phyloP scores from a whole-genome alignment of 2,329 filamentous ascomycete species.

The Colletotrichum chrysophilum region DNA sequence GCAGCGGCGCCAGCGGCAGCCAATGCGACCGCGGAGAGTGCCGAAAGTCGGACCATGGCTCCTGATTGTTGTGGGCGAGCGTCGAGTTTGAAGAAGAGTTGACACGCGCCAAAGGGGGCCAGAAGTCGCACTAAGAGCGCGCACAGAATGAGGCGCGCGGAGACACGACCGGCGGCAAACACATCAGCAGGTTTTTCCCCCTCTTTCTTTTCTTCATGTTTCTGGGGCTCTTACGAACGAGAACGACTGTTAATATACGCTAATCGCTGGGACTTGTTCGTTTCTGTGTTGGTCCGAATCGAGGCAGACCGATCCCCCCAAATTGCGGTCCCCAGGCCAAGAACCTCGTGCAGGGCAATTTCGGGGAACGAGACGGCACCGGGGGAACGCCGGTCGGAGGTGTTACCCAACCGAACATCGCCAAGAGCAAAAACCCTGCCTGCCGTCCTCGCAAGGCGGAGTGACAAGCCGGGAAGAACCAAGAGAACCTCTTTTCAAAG shows the following conservation, averaged over 20 bases:
- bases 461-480: neutral
- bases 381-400: neutral
- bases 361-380: neutral
- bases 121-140: neutral
- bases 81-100: neutral
- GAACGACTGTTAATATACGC: slow-evolving; percentile 7
- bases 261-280: neutral
- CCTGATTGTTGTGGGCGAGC: neutral
- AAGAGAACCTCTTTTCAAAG: neutral
- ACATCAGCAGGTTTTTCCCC: neutral
- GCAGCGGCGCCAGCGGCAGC: neutral
- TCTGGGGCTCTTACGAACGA: neutral
- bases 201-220: neutral
- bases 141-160: neutral
- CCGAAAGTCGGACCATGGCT: neutral
- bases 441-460: neutral
- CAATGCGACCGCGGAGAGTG: neutral
- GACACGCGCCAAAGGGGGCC: neutral
- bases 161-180: neutral
- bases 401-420: neutral
- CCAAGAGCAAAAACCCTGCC: neutral
- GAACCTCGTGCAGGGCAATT: slow-evolving; percentile 4
- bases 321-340: neutral
- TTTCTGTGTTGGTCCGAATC: neutral
- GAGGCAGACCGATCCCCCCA: neutral